A percentile compares a stretch with the other conserved stretches of the same genome.
phyloP scores from a whole-genome alignment of 495 filamentous ascomycete species.

The Lasiosphaeris hirsuta region DNA sequence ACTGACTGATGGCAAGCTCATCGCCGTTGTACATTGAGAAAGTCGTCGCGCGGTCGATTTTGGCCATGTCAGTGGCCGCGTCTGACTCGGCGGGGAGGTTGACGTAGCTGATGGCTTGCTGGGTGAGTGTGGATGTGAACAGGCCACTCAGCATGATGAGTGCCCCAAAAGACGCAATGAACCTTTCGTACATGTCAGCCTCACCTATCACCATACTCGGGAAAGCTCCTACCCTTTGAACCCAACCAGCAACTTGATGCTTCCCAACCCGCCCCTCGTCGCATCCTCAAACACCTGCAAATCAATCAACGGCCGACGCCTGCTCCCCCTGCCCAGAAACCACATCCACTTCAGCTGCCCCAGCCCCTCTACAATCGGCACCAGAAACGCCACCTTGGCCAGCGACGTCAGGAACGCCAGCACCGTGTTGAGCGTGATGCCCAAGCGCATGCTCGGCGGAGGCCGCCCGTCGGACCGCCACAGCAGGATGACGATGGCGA shows the following conservation, averaged over 20 bases:
- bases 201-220: too few species aligned
- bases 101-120: slow-evolving; percentile 37
- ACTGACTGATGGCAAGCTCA: slow-evolving; percentile 9
- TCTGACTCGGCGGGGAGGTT: slow-evolving; percentile 29
- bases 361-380: slow-evolving; percentile 37
- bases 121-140: slow-evolving; percentile 41
- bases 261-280: slow-evolving; percentile 36
- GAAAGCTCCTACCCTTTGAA: slow-evolving; percentile 17
- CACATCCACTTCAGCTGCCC: slow-evolving; percentile 48
- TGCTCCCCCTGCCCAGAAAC: slow-evolving; percentile 36
- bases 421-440: slow-evolving; percentile 46
- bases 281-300: slow-evolving; percentile 43
- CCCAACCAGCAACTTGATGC: slow-evolving; percentile 31
- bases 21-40: slow-evolving; percentile 16
- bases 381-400: slow-evolving; percentile 37
- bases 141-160: slow-evolving; percentile 37
- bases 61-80: slow-evolving; percentile 35
- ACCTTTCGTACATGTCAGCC: slow-evolving; percentile 6
- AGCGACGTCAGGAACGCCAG: slow-evolving; percentile 42
- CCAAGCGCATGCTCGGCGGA: slow-evolving; percentile 39
- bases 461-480: slow-evolving; percentile 35
- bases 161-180: slow-evolving; percentile 38
- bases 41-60: slow-evolving; percentile 14
- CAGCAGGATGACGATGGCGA: slow-evolving; percentile 35
- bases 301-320: slow-evolving; percentile 35